Evolutionary conservation across 2,329 filamentous ascomycete genomes (phyloP), one percentile per base, ranked within the genome.

Genomic region (Cytospora piceicola): DNA sequence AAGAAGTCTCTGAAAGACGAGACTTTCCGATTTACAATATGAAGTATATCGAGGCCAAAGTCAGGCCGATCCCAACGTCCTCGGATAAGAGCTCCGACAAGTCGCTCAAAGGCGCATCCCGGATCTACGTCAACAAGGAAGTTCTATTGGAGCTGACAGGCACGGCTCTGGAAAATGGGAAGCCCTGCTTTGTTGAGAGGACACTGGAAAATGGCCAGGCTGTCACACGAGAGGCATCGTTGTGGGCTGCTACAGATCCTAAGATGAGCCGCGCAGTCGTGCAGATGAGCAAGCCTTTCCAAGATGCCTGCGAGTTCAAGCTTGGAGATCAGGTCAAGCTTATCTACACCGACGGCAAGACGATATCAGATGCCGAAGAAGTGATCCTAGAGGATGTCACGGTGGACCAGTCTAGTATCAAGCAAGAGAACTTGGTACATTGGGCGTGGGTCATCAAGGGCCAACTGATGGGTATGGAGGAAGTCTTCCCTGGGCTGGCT

Each of bases 221-320:
- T 46, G 30, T 58, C 58, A 22, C 56, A 14, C 77, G 80, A 20
- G 80, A 85, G 70, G 83, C 82, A 6, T 78, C 81, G 34, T 77
- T 84, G 1, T 85, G 82, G 78, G 78, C 80, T 0, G 75, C 83
- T 20, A 80, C 82, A 2, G 81, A 83, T 42, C 60, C 67, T 54
- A 84, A 89, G 74, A 80, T 92, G 70, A 85, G 88, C 72, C 87
- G 86, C 70, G 85, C 89, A 68, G 82, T 92, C 64, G 81, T 91
- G 58, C 84, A 94, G 81, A 86, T 92, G 80, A 89, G 91, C 27
- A 89, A 91, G 68, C 82, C 87, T 7, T 86, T 96, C 62, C 89
- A 91, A 68, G 89, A 91, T 42, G 84, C 87, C 8, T 90, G 90
- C 70, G 87, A 86, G 0, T 85, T 96, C 71, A 89, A 90, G 67